phyloP scores from a whole-genome alignment of 2,329 filamentous ascomycete genomes.

The Monilinia laxa region DNA sequence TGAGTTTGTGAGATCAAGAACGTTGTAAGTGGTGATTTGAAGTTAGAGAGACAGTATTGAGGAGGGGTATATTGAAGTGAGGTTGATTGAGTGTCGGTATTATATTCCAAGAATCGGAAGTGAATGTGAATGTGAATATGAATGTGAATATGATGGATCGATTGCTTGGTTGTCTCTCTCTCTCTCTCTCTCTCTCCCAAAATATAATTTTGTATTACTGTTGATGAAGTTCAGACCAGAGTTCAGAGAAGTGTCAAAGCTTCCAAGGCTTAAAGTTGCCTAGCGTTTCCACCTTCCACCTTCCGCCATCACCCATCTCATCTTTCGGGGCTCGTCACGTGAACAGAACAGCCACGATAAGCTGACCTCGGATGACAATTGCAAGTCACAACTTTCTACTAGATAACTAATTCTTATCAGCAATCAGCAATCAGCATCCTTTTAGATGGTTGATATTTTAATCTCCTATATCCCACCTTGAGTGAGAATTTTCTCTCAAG shows the following conservation, averaged over 20 bases:
- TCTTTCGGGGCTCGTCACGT: neutral
- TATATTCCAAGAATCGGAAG: conserved; percentile 5
- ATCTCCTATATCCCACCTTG: neutral
- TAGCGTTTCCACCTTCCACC: no score
- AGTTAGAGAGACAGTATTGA: no score
- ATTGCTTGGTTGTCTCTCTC: neutral
- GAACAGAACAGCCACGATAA: neutral
- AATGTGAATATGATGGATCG: neutral
- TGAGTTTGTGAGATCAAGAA: no score
- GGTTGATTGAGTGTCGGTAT: neutral
- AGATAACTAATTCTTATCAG: neutral
- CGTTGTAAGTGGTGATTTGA: no score
- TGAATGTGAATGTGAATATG: no score
- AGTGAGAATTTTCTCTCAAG: neutral
- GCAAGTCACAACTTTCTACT: no score
- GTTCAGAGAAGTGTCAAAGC: conserved; percentile 7
- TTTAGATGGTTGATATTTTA: no score
- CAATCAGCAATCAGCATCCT: no score
- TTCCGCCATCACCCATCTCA: neutral
- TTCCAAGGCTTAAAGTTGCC: neutral
- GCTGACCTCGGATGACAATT: no score
- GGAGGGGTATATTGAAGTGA: neutral
- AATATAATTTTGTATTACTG: neutral
- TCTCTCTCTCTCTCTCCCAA: neutral
- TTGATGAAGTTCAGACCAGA: conserved; percentile 8